Base-by-base conservation (phyloP, 208 protist species). In the Herpetomonas tarakana region DNA sequence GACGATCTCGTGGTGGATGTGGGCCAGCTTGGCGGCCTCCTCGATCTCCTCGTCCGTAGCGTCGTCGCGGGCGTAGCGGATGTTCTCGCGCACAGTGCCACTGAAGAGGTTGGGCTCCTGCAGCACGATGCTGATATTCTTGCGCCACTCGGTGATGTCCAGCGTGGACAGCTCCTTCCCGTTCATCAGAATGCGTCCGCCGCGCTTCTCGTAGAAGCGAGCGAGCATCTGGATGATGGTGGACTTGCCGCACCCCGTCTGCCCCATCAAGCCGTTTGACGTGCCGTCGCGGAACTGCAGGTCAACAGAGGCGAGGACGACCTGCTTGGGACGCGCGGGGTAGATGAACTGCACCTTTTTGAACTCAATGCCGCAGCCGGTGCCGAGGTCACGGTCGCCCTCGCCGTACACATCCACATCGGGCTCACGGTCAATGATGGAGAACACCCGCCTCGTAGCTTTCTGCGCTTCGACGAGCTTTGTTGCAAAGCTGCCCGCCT, bases 61-160 rank as follows among this genome's bases (percentile, higher is more conserved):
- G 29, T 57, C 74, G 16, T 44, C 53, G 27, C 55, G 44, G 1
- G 77, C 54, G 74, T 97, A 97, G 30, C 62, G 61, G 53, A 98
- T 97, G 75, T 98, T 98, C n/a, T 97, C 79, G 14, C 74, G 74
- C 25, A 98, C 80, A 16, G 85, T 95, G 14, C 80, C 87, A 29
- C 68, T 79, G 74, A 98, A 98, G 3, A 98, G 83, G 31, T 88
- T 72, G 3, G 89, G 89, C 67, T 95, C 86, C 73, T 95, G 86
- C 61, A 88, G 62, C 44, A 94, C 82, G 35, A 92, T 72, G 53
- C 77, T 82, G 30, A 96, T 61, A 45, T 85, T 74, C 52, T 64
- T 22, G 21, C 84, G 88, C 78, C 91, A 86, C 60, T 55, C 60
- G 2, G 52, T 14, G 31, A 88, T 78, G 67, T 82, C 73, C 2